phyloP scores from a whole-genome alignment of 169 alveolate genomes.

The Plasmodium coatneyi region DNA sequence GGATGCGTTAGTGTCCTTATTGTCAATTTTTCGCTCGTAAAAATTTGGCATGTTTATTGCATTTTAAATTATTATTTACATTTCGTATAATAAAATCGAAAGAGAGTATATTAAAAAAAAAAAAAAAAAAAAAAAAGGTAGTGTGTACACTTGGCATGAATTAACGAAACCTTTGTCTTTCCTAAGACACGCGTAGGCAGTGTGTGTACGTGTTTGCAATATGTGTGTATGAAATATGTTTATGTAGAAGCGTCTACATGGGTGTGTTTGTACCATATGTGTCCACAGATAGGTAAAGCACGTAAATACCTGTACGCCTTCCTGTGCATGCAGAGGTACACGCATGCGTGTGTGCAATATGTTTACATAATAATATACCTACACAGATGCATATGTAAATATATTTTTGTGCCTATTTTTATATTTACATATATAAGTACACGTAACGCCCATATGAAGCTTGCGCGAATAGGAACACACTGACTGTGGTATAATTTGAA shows the following conservation, averaged over 20 bases:
- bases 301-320: not conserved
- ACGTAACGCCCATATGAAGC: not conserved
- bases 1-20: not conserved
- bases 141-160: not conserved
- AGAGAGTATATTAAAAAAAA: not conserved
- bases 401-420: not conserved
- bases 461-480: not conserved
- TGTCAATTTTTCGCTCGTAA: not conserved
- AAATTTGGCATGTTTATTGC: not conserved
- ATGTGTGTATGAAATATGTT: not conserved
- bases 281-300: not conserved
- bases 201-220: not conserved
- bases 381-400: not conserved
- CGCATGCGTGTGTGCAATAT: not conserved
- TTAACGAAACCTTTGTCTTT: slow-evolving; percentile 1
- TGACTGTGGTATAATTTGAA: not conserved
- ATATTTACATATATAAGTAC: not conserved
- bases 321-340: not conserved
- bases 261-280: not conserved
- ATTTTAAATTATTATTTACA: not conserved
- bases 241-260: not conserved
- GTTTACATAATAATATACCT: not conserved
- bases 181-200: slow-evolving; percentile 1
- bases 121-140: not conserved
- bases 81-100: not conserved